Conservation (phyloP, 2,329 filamentous ascomycete genomes). For the Emmonsia crescens region DNA sequence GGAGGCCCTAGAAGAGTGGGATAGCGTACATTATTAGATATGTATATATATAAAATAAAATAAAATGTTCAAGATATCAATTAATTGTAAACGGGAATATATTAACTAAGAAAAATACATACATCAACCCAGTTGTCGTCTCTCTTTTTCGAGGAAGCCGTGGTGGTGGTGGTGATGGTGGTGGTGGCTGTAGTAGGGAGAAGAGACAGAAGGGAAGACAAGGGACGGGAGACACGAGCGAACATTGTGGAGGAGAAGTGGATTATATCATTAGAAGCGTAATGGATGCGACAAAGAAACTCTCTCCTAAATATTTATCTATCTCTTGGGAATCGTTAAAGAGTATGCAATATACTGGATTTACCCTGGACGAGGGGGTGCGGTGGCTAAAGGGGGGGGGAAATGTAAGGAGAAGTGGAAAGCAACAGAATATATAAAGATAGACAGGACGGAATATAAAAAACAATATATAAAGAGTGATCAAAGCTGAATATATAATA, state of each 20-base stretch:
- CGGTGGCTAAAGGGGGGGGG: too few species aligned
- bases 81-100: background rate
- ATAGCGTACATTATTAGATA: slow-evolving; percentile 2
- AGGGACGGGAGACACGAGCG: background rate
- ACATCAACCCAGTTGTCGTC: slow-evolving; percentile 20
- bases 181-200: background rate
- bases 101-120: background rate
- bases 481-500: too few species aligned
- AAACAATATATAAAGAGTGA: background rate
- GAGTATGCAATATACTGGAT: background rate
- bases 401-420: background rate
- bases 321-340: background rate
- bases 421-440: background rate
- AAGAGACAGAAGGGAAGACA: background rate
- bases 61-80: background rate
- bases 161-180: background rate
- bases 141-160: slow-evolving; percentile 10
- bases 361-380: too few species aligned
- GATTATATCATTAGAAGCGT: background rate
- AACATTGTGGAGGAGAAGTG: background rate
- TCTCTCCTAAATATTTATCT: background rate
- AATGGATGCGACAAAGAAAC: background rate
- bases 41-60: too few species aligned
- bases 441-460: background rate
- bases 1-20: slow-evolving; percentile 25